Percentiles rank a stretch among this genome's conserved stretches.
These are phyloP conservation scores for Carnegiea gigantea DNA, from an alignment of 179 eudicot genomes.

Conservation along the genomic window DNA sequence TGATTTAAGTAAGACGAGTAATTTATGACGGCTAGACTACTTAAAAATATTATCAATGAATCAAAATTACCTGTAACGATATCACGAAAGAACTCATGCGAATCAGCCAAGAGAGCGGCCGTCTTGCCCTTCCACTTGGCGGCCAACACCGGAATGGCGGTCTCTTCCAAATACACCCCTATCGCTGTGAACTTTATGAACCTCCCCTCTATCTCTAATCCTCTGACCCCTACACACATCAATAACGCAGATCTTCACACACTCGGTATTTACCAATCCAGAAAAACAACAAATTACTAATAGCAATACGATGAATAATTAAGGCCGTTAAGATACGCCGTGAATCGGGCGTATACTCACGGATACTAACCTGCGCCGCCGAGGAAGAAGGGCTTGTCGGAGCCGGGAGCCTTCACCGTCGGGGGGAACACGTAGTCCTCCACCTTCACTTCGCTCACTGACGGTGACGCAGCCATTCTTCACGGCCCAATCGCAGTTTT, in stretches of 20 bases:
- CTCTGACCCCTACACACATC: conserved; percentile 64
- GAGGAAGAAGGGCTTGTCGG: conserved; percentile 56
- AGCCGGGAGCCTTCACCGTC: conserved; percentile 56
- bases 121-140: conserved; percentile 80
- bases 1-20: too few relatives aligned
- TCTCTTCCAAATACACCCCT: conserved; percentile 64
- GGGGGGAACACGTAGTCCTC: conserved; percentile 59
- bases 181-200: conserved; percentile 69
- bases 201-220: conserved; percentile 58
- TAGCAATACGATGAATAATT: too few relatives aligned
- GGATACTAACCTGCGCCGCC: conserved; percentile 65
- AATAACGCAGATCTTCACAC: neutral
- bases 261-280: neutral
- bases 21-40: too few relatives aligned
- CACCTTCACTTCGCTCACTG: conserved; percentile 42
- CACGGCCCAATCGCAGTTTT: neutral
- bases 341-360: too few relatives aligned
- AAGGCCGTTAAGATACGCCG: too few relatives aligned
- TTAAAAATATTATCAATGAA: too few relatives aligned
- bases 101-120: conserved; percentile 46
- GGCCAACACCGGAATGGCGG: conserved; percentile 53
- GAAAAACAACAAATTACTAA: neutral
- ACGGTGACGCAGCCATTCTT: conserved; percentile 29
- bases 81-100: conserved; percentile 67
- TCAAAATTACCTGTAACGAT: conserved; percentile 56